Evolutionary conservation across 768 basidiomycete species (phyloP).

Genomic region (Wakefieldia striispora): DNA sequence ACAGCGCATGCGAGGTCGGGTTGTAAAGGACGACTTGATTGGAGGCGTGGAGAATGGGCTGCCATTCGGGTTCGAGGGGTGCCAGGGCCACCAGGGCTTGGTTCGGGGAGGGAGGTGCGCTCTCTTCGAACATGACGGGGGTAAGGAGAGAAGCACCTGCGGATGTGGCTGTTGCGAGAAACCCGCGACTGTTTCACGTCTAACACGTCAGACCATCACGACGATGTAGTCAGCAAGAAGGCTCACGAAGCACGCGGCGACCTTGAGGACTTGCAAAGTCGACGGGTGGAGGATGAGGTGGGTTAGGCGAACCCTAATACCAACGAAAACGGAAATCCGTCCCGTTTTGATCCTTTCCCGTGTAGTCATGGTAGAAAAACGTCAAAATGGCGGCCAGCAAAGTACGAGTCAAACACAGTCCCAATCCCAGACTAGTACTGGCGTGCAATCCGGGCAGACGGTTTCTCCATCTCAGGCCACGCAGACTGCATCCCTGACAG

Average conservation of each 20-base stretch:
- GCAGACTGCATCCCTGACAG: constrained; percentile 6
- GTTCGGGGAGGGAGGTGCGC: constrained; percentile 30
- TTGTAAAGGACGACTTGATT: constrained; percentile 90
- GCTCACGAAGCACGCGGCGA: no score
- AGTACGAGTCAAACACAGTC: not conserved
- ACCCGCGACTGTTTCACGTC: not conserved
- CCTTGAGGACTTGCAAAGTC: no score
- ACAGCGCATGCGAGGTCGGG: constrained; percentile 77
- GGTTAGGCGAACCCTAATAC: no score
- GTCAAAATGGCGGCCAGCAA: constrained; percentile 3
- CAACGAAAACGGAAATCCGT: no score
- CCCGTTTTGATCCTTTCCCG: not conserved
- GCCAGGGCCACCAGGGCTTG: constrained; percentile 30
- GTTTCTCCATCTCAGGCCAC: not conserved
- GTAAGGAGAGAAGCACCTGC: not conserved
- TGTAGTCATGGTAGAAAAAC: constrained; percentile 2
- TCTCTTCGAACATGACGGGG: constrained; percentile 30
- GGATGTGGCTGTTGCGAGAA: no score
- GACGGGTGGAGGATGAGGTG: no score
- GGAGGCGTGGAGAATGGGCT: constrained; percentile 75
- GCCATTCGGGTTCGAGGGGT: constrained; percentile 51
- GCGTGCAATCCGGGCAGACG: not conserved
- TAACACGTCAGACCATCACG: no score
- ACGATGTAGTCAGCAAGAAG: not conserved
- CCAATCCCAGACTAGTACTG: constrained; percentile 1